phyloP scores from a whole-genome alignment of 2,329 filamentous ascomycete species.

The Ophiocordyceps sinensis region DNA sequence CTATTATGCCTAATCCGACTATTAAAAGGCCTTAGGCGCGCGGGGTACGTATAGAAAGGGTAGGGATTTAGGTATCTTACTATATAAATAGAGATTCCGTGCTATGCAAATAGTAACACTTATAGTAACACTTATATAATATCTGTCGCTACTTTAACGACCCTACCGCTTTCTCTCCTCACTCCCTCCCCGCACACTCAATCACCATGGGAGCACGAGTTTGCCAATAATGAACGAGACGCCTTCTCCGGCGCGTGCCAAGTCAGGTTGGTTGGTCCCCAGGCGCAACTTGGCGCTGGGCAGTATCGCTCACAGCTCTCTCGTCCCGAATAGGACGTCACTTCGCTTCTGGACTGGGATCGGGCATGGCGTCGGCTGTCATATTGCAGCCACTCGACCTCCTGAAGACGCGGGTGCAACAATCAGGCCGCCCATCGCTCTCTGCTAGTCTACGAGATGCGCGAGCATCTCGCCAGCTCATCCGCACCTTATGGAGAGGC shows the following conservation, averaged over 20 bases:
- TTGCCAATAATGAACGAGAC: slow-evolving; percentile 5
- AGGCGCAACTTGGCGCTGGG: background rate
- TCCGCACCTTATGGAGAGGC: slow-evolving; percentile 77
- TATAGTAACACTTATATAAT: too few relatives aligned
- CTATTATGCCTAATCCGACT: too few relatives aligned
- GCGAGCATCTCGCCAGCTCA: slow-evolving; percentile 42
- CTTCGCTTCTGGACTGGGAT: slow-evolving; percentile 76
- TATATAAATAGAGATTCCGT: too few relatives aligned
- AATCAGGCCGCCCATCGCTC: slow-evolving; percentile 60
- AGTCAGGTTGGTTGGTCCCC: slow-evolving; percentile 3
- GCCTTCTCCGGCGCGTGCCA: slow-evolving; percentile 3
- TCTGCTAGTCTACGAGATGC: slow-evolving; percentile 14
- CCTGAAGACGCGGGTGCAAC: slow-evolving; percentile 90
- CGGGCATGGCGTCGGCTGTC: slow-evolving; percentile 75
- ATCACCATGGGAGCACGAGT: background rate
- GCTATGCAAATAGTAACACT: too few relatives aligned
- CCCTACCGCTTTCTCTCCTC: too few relatives aligned
- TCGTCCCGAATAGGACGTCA: slow-evolving; percentile 48
- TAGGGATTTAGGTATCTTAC: too few relatives aligned
- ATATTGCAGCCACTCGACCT: slow-evolving; percentile 91
- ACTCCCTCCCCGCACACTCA: too few relatives aligned
- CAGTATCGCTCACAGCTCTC: slow-evolving; percentile 1
- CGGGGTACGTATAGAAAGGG: too few relatives aligned
- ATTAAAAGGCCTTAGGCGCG: too few relatives aligned
- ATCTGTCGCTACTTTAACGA: too few relatives aligned